phyloP scores from a whole-genome alignment of 306 rosid genomes.

The Myrica gale region DNA sequence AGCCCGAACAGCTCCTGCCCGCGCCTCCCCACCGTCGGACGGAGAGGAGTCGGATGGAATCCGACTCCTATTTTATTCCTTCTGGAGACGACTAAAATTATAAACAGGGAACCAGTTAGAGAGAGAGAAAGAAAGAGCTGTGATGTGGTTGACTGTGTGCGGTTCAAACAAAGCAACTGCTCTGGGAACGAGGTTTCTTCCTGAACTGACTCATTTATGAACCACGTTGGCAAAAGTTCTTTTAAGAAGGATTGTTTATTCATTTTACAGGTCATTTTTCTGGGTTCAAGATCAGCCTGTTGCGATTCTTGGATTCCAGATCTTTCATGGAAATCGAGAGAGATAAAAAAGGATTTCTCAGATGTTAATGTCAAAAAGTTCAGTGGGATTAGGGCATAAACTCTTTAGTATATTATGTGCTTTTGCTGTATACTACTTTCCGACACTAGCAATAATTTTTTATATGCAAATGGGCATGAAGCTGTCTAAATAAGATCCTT shows the following conservation, averaged over 20 bases:
- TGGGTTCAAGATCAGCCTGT: not conserved
- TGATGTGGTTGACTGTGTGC: not conserved
- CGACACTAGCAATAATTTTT: not conserved
- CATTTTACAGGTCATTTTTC: not conserved
- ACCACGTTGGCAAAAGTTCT: not conserved
- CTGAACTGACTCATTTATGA: not conserved
- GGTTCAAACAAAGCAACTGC: not conserved
- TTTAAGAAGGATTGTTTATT: not conserved
- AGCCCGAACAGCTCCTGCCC: no score
- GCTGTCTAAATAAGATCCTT: no score
- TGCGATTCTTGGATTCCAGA: not conserved
- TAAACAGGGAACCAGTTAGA: not conserved
- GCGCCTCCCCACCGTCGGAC: no score
- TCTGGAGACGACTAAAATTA: not conserved
- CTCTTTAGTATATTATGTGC: no score
- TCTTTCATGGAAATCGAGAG: not conserved
- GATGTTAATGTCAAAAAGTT: not conserved
- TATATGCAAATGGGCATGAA: no score
- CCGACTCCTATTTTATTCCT: no score
- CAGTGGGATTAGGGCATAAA: not conserved
- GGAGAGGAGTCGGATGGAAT: no score
- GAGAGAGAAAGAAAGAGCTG: not conserved
- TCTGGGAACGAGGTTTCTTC: not conserved
- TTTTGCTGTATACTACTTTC: constrained; percentile 22
- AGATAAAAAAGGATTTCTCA: not conserved